Base-by-base conservation (phyloP, 2,329 filamentous ascomycete genomes). In the Shiraia sp. region DNA sequence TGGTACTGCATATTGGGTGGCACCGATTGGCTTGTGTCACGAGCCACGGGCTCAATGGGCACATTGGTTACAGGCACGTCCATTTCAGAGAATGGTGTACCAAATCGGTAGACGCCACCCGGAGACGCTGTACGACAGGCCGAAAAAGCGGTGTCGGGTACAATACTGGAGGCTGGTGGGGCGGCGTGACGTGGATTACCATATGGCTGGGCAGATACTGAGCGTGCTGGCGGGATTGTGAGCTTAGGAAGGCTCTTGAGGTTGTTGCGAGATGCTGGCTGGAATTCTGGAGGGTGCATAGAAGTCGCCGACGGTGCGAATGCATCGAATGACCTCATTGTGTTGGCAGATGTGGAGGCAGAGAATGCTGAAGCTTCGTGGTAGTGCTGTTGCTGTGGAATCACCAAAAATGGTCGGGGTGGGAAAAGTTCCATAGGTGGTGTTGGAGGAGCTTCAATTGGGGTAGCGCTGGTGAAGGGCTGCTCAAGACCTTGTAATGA, bases 1-100 rank as follows among this genome's bases (percentile, higher is more conserved):
- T 74, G 73, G 75, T 87, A 96, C 65, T 83, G 85, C 90, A 96
- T 96, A 72, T 95, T 85, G 6, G 92, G 92, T 30, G 92, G 92
- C 0, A 96, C 92, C 4, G 91, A 96, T 69, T 96, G 90, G 17
- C 90, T 95, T 32, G 79, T 76, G 61, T 93, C 86, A 36, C 92
- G 86, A 31, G 86, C 79, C 23, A 95, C 77, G 6, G 88, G 88
- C 0, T 86, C 88, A 12, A 83, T 59, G 1, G 82, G 81, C 30
- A 91, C 76, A 2, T 85, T 80, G 1, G 88, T 93, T 45, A 95
- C 73, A 0, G 92, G 91, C 10, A 91, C 83, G 65, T 96, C 92
- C 78, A 92, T 86, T 62, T 95, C 90, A 2, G 91, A 95, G 66
- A 91, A 88, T 12, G 91, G 90, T 0, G 89, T 95, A n/a, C 83